A percentile compares a stretch with the other conserved stretches of the same genome.
Conservation (phyloP, 2,329 filamentous ascomycete species). For the Alternaria panax region DNA sequence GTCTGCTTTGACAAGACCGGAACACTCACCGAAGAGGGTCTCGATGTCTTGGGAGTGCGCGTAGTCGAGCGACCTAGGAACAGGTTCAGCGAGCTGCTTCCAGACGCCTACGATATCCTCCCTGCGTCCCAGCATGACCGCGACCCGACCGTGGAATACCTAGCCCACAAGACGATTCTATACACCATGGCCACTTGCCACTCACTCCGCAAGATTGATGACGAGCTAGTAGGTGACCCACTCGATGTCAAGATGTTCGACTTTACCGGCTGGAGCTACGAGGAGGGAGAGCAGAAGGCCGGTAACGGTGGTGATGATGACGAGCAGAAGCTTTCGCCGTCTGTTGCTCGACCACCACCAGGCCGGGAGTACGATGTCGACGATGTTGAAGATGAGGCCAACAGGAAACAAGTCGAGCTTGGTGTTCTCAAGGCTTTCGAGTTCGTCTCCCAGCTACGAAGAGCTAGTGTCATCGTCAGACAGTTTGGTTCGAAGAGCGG, state of each 20-base stretch:
- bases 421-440: slow-evolving; percentile 93
- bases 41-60: slow-evolving; percentile 90
- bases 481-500: slow-evolving; percentile 85
- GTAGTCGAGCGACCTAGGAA: slow-evolving; percentile 71
- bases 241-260: slow-evolving; percentile 99
- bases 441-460: slow-evolving; percentile 89
- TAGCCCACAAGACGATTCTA: slow-evolving; percentile 73
- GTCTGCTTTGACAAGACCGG: slow-evolving; percentile 99
- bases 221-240: slow-evolving; percentile 89
- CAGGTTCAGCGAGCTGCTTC: slow-evolving; percentile 78
- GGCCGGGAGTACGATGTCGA: slow-evolving; percentile 65
- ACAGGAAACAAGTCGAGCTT: slow-evolving; percentile 73
- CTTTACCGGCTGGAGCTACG: slow-evolving; percentile 90
- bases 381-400: slow-evolving; percentile 54
- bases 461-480: slow-evolving; percentile 90
- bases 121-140: slow-evolving; percentile 63
- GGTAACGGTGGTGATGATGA: slow-evolving; percentile 71
- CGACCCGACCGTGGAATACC: slow-evolving; percentile 67
- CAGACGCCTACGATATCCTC: slow-evolving; percentile 68
- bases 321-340: slow-evolving; percentile 82
- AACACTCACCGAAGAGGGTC: slow-evolving; percentile 94
- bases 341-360: slow-evolving; percentile 81
- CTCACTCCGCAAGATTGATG: slow-evolving; percentile 84
- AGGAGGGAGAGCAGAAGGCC: slow-evolving; percentile 79
- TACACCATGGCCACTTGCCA: slow-evolving; percentile 99